Conservation (phyloP, 208 protist genomes). For the Trypanosoma conorhini region DNA sequence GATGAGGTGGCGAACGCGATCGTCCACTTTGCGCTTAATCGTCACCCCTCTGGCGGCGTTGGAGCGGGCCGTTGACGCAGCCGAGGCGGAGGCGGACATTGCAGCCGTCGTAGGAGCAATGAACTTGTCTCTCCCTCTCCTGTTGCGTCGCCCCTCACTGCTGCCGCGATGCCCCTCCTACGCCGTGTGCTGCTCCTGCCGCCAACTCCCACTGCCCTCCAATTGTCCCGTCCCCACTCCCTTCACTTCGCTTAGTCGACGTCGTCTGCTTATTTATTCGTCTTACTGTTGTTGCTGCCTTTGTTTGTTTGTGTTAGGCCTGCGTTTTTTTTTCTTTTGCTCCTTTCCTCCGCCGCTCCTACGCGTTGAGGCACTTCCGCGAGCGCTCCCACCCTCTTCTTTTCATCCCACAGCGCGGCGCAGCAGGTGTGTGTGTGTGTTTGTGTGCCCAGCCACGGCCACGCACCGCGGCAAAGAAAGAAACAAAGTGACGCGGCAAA, state of each 20-base stretch:
- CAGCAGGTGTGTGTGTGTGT: not conserved
- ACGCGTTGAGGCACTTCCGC: not conserved
- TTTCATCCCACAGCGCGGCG: not conserved
- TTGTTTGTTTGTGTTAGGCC: not conserved
- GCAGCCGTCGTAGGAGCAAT: constrained; percentile 7
- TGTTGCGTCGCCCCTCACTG: no score
- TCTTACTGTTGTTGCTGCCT: not conserved
- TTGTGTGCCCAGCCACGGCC: no score
- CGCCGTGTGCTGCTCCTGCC: no score
- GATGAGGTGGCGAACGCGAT: constrained; percentile 95
- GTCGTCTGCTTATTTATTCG: not conserved
- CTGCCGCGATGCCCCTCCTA: not conserved
- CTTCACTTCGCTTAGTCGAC: not conserved
- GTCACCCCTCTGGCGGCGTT: constrained; percentile 33
- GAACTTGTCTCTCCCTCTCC: not conserved
- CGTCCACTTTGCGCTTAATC: constrained; percentile 94
- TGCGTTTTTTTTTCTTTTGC: not conserved
- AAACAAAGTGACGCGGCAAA: no score
- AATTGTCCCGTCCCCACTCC: not conserved
- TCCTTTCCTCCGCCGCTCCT: not conserved
- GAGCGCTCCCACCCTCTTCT: not conserved
- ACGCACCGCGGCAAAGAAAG: no score
- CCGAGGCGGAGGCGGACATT: constrained; percentile 35
- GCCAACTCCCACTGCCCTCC: no score
- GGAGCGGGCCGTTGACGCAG: constrained; percentile 33